Evolutionary conservation across 1,139 yeast genomes (phyloP).

Genomic region (Hyphopichia buzzinii): DNA sequence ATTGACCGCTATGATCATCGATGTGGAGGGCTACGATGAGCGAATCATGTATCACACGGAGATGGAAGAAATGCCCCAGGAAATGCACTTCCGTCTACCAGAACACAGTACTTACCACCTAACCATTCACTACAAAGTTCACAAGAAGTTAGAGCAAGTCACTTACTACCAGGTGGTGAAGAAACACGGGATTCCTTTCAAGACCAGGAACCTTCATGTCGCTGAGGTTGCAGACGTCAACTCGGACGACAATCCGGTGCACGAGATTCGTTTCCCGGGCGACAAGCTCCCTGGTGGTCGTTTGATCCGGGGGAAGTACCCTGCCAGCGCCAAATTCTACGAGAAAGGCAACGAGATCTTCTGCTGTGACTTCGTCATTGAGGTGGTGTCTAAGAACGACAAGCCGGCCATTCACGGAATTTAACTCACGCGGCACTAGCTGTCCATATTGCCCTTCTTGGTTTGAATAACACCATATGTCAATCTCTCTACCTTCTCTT

Average conservation of each 20-base stretch:
- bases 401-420: constrained; percentile 13
- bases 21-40: constrained; percentile 27
- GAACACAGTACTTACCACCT: constrained; percentile 30
- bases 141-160: constrained; percentile 20
- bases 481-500: no score
- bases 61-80: constrained; percentile 28
- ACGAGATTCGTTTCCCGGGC: constrained; percentile 24
- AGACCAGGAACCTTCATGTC: constrained; percentile 22
- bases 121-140: constrained; percentile 28
- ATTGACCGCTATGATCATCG: constrained; percentile 24
- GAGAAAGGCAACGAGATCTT: constrained; percentile 27
- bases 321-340: constrained; percentile 26
- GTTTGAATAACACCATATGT: no score
- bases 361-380: constrained; percentile 27
- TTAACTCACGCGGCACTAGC: neutral
- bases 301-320: constrained; percentile 32
- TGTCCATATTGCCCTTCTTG: no score
- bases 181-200: constrained; percentile 30
- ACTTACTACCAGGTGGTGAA: constrained; percentile 33
- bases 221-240: constrained; percentile 19
- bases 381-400: constrained; percentile 21
- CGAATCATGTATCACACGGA: constrained; percentile 21
- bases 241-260: constrained; percentile 13
- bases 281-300: constrained; percentile 37
- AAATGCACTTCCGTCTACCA: constrained; percentile 29